A percentile compares a stretch with the other conserved stretches of the same genome.
These are phyloP conservation scores for Teunomyces pallodes DNA, from an alignment of 805 yeast species.

Conservation along the genomic window DNA sequence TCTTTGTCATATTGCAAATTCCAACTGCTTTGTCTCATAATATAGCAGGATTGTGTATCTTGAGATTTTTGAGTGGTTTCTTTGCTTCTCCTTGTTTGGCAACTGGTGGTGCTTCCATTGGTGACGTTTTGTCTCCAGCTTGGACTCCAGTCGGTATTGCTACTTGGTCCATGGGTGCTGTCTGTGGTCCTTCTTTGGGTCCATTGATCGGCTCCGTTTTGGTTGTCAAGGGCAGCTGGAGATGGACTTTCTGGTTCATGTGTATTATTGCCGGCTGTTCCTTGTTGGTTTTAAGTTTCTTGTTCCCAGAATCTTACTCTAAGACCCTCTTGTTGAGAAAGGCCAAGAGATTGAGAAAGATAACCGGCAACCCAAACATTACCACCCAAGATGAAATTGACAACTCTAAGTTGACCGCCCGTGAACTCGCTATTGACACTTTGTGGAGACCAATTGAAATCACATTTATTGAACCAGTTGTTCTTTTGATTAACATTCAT, in stretches of 20 bases:
- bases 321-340: conserved; percentile 46
- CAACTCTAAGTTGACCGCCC: conserved; percentile 17
- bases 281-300: conserved; percentile 30
- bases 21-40: conserved; percentile 53
- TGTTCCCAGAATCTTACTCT: conserved; percentile 49
- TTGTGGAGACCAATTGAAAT: conserved; percentile 51
- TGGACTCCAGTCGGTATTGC: conserved; percentile 47
- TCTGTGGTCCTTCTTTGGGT: conserved; percentile 54
- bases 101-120: conserved; percentile 57
- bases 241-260: conserved; percentile 55
- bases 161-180: conserved; percentile 53
- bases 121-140: conserved; percentile 46
- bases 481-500: conserved; percentile 51
- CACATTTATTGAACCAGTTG: conserved; percentile 53
- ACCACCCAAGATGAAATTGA: conserved; percentile 39
- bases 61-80: conserved; percentile 54
- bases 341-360: conserved; percentile 45
- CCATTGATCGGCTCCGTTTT: conserved; percentile 57
- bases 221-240: conserved; percentile 45
- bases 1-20: conserved; percentile 52
- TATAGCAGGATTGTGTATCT: conserved; percentile 48
- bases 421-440: conserved; percentile 25
- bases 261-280: conserved; percentile 39
- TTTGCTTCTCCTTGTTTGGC: conserved; percentile 56
- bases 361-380: conserved; percentile 50